Conservation (phyloP, 2,329 filamentous ascomycete genomes). For the Endoconidiophora polonica region DNA sequence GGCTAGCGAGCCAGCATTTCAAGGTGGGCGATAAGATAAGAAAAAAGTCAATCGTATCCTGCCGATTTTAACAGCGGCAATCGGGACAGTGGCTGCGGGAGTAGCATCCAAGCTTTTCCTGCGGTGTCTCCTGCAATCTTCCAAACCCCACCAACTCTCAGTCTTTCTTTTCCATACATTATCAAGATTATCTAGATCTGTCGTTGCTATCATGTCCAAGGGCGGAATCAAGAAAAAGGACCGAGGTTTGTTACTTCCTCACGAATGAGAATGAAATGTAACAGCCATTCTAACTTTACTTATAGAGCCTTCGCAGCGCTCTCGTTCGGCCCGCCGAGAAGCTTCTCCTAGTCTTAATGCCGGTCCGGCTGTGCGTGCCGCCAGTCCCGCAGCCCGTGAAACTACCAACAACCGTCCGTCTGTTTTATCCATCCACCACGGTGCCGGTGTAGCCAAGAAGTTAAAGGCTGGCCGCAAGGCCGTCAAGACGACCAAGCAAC, state of each 20-base stretch:
- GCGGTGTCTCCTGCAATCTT: no score
- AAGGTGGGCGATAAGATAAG: conserved; percentile 9
- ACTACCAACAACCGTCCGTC: conserved; percentile 33
- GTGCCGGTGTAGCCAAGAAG: conserved; percentile 53
- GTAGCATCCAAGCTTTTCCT: no score
- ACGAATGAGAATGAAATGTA: not conserved
- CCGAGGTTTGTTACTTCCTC: conserved; percentile 1
- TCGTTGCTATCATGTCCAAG: conserved; percentile 8
- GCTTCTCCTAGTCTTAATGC: conserved; percentile 10
- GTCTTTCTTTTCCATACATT: no score
- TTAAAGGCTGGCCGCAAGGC: conserved; percentile 37
- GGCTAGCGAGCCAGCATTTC: not conserved
- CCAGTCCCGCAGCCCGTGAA: conserved; percentile 4
- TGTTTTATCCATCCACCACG: conserved; percentile 51
- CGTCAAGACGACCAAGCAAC: conserved; percentile 37
- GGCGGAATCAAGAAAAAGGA: conserved; percentile 13
- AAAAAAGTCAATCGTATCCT: conserved; percentile 3
- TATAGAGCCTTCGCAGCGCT: conserved; percentile 10
- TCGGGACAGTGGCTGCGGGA: no score
- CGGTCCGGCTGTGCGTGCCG: conserved; percentile 8
- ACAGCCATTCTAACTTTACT: not conserved
- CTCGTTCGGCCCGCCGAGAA: conserved; percentile 12
- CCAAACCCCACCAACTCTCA: no score
- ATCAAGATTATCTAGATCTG: no score
- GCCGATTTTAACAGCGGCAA: not conserved